Conservation (phyloP, 805 yeast species). For the Brettanomyces custersianus region DNA sequence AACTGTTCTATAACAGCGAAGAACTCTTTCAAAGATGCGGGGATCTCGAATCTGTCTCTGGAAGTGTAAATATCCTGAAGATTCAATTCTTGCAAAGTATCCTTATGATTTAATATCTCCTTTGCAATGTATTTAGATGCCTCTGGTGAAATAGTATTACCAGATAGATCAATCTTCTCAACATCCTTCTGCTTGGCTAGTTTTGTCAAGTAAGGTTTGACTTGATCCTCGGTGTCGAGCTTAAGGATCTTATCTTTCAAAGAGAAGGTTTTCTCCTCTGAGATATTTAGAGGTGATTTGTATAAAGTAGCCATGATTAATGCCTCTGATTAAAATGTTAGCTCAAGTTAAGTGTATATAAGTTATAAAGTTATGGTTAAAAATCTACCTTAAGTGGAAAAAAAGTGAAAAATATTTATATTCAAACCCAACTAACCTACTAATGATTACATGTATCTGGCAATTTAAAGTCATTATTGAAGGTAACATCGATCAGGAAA, state of each 20-base stretch:
- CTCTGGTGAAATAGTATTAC: conserved; percentile 90
- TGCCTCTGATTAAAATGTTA: too few relatives aligned
- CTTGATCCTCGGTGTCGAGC: conserved; percentile 63
- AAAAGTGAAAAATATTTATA: too few relatives aligned
- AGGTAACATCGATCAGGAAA: too few relatives aligned
- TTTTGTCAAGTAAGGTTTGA: conserved; percentile 58
- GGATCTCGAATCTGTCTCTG: conserved; percentile 89
- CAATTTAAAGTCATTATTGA: too few relatives aligned
- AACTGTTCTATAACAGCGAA: conserved; percentile 67
- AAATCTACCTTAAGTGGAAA: too few relatives aligned
- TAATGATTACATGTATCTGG: too few relatives aligned
- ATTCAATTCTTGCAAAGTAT: conserved; percentile 56
- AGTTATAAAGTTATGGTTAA: too few relatives aligned
- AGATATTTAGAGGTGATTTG: conserved; percentile 29
- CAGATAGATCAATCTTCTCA: conserved; percentile 69
- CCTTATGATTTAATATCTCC: conserved; percentile 32
- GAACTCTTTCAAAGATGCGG: conserved; percentile 63
- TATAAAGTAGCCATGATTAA: conserved; percentile 27
- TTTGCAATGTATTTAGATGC: conserved; percentile 70
- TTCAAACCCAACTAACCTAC: too few relatives aligned
- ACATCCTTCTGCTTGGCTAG: conserved; percentile 31
- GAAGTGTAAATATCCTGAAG: conserved; percentile 94
- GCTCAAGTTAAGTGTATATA: too few relatives aligned
- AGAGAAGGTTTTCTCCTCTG: conserved; percentile 43
- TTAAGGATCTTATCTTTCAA: conserved; percentile 70